Base-by-base conservation (phyloP, 164 flowering plant species). In the Piper longum region DNA sequence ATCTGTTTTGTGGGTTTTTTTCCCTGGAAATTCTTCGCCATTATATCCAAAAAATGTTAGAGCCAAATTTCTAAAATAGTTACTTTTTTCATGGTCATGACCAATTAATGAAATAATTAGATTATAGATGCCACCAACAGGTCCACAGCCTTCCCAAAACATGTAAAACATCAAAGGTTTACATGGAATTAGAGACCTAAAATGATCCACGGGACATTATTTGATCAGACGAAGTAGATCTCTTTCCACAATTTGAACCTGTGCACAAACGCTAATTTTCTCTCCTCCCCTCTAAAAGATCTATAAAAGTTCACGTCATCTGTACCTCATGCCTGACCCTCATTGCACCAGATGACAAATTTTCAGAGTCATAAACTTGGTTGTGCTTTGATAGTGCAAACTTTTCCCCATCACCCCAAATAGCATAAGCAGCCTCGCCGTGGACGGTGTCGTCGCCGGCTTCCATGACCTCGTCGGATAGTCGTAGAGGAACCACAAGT, bases 341-440 rank as follows among this genome's bases (percentile, higher is more conserved):
- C 52, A 12, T 1, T 48, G 14, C 52, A 9, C 14, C 52, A 48
- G 52, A 48, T 9, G 57, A 6, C 0, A 56, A 62, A 36, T 54
- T 41, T 66, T 71, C 72, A 26, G 56, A 39, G 43, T 62, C 74
- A 48, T 70, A 63, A 11, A 61, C 60, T 16, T 71, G 68, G 26
- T 56, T 59, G 14, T 55, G 45, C 60, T 70, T 74, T 0, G 66
- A 48, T 6, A 48, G 57, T 64, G 45, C 66, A 44, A 69, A 65
- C 56, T n/a, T 72, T 62, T 67, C 67, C 7, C 57, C 68, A 43
- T 74, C 73, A 11, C 41, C 66, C 69, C 66, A 62, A 57, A 79
- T 16, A 3, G 76, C 76, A 61, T 72, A 74, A 2, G 72, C 79
- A 36, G 69, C 71, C 66, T 80, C 83, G 3, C 79, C 81, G 61